A percentile compares a stretch with the other conserved stretches of the same genome.
Conservation (phyloP, 2,329 filamentous ascomycete genomes). For the Nakataea oryzae region DNA sequence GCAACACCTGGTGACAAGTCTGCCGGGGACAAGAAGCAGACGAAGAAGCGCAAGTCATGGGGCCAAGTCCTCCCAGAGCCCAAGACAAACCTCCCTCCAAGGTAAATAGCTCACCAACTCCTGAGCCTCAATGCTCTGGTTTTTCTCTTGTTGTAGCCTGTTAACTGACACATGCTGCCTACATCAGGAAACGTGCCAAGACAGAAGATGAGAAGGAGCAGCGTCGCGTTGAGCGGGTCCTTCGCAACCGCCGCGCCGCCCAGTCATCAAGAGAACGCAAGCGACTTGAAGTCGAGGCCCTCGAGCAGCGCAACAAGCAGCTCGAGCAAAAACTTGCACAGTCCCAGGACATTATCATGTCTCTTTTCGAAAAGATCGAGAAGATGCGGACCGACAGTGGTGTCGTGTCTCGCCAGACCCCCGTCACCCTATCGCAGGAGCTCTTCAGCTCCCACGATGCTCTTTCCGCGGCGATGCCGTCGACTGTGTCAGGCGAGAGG, state of each 20-base stretch:
- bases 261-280: slow-evolving; percentile 95
- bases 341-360: slow-evolving; percentile 29
- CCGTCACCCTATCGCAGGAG: slow-evolving; percentile 47
- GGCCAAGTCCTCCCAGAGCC: slow-evolving; percentile 93
- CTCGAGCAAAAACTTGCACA: slow-evolving; percentile 52
- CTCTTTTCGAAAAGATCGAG: slow-evolving; percentile 38
- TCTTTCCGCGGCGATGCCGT: neutral
- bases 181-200: slow-evolving; percentile 80
- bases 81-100: slow-evolving; percentile 89
- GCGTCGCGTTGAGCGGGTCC: slow-evolving; percentile 90
- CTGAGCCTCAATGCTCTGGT: neutral
- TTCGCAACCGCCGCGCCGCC: slow-evolving; percentile 88
- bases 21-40: slow-evolving; percentile 53
- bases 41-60: slow-evolving; percentile 98
- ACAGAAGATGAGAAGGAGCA: slow-evolving; percentile 99
- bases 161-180: neutral
- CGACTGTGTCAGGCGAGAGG: neutral
- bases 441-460: slow-evolving; percentile 40
- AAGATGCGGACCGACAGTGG: slow-evolving; percentile 34
- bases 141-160: neutral
- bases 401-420: slow-evolving; percentile 32
- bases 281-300: slow-evolving; percentile 74
- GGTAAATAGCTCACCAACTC: slow-evolving; percentile 39
- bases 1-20: slow-evolving; percentile 12
- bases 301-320: slow-evolving; percentile 65